Base-by-base conservation (phyloP, 345 rosid genomes). In the Populus pruinosa region DNA sequence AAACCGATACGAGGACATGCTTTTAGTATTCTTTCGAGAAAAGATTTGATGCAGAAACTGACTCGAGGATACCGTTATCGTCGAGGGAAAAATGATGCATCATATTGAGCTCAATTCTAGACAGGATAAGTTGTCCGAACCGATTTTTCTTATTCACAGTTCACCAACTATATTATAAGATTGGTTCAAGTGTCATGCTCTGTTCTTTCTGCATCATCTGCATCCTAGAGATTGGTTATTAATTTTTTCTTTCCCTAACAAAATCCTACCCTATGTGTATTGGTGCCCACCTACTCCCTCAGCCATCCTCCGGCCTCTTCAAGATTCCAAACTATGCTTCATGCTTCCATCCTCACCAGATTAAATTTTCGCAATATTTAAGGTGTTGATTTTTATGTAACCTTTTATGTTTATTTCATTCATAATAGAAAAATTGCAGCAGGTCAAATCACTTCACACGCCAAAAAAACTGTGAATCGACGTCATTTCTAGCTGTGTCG, bases 321-420 rank as follows among this genome's bases (percentile, higher is more conserved):
- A 71, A 71, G 76, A 66, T 72, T 67, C 81, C 72, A 20, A 33
- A 4, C 5, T 20, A 35, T 5, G 62, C 59, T 77, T 44, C 47
- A 43, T 41, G 18, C n/a, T 41, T 38, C 47, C 64, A 75, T n/a
- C 38, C 50, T 18, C 70, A 29, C 44, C 20, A 3, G 33, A 10
- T 1, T 38, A 43, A 5, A 35, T 27, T 47, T 44, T 29, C 17
- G 33, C 8, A 11, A 53, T 33, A 36, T 72, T 53, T 18, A 67
- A 1, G 14, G 78, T 10, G 72, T 49, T 44, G 29, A 41, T 67
- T 38, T n/a, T 21, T n/a, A 0, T 13, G 44, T 38, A 17, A 36
- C 38, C 8, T 50, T 4, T 55, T 0, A 67, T n/a, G 66, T 56
- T 18, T 25, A 2, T 59, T 53, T 17, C 66, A 38, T 27, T 8